A percentile compares a stretch with the other conserved stretches of the same genome.
Conservation (phyloP, 257 asterid species). For the Lavandula angustifolia region DNA sequence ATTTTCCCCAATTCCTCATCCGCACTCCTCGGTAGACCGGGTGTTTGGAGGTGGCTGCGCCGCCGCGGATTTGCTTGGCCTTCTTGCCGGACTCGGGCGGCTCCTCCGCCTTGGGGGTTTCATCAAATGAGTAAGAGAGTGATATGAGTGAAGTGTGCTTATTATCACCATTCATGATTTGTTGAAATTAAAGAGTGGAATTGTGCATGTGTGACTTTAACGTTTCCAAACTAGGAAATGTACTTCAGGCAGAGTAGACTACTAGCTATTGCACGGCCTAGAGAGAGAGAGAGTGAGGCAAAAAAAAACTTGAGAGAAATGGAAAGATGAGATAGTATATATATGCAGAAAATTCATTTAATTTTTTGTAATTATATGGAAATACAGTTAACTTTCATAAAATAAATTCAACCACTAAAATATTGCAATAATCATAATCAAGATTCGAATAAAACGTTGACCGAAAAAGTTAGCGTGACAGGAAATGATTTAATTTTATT, state of each 20-base stretch:
- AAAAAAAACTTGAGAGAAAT: conserved; percentile 25
- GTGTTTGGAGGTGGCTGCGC: conserved; percentile 32
- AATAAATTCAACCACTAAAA: too few species aligned
- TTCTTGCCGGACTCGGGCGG: conserved; percentile 32
- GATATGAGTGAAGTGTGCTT: background rate
- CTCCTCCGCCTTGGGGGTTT: conserved; percentile 11
- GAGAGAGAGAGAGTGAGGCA: conserved; percentile 5
- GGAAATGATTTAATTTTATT: too few species aligned
- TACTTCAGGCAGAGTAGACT: conserved; percentile 10
- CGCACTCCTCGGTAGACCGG: conserved; percentile 52
- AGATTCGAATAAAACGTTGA: too few species aligned
- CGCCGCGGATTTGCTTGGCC: conserved; percentile 46
- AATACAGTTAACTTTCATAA: too few species aligned
- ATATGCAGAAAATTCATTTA: too few species aligned
- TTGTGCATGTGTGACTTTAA: conserved; percentile 20
- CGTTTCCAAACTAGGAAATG: conserved; percentile 31
- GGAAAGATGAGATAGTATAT: conserved; percentile 26
- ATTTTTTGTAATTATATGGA: too few species aligned
- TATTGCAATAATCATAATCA: too few species aligned
- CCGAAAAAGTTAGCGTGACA: too few species aligned
- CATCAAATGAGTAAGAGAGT: background rate
- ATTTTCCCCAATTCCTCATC: conserved; percentile 57
- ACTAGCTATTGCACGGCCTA: conserved; percentile 4
- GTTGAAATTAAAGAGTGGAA: conserved; percentile 7
- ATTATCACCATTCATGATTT: conserved; percentile 25